Base-by-base conservation (phyloP, 106 monocot genomes). In the Acorus calamus region DNA sequence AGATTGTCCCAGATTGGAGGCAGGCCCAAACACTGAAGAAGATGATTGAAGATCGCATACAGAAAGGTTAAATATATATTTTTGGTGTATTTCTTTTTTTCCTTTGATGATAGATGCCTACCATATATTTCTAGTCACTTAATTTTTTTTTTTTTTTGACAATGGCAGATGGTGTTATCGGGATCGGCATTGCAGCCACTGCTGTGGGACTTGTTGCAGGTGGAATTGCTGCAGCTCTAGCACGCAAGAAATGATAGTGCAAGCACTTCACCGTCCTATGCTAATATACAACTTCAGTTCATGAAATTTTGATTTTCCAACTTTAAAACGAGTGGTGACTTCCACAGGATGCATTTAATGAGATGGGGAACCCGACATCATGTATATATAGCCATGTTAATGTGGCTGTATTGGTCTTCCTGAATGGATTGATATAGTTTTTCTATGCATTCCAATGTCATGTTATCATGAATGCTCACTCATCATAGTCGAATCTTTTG, bases 1-100 rank as follows among this genome's bases (percentile, higher is more conserved):
- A 93, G 93, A 76, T 89, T 61, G 74, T 70, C 66, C 89, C 92
- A 46, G 92, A 88, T 64, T 92, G 84, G 81, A 82, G 92, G 53
- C 92, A 92, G 73, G 92, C 92, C 14, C 50, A 67, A 65, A 63
- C 81, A 63, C 75, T 92, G 62, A 82, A 77, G 73, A 92, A 88
- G 53, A 70, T 72, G 46, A 78, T 92, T 42, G 88, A 92, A 61
- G 82, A 92, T 68, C 69, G 60, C 63, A 83, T 92, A 67, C 71
- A 81, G 43, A 87, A 85, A 88, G 92, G 92, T 88, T 45, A 72
- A 72, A 42, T 13, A 61, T 2, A 9, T 43, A 2, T 55, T 8
- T n/a, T 13, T 44, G 8, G 45, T 8, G n/a, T 41, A 5, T 70
- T 51, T 60, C 52, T 50, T 61, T 59, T 56, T 44, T 6, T 42